Evolutionary conservation across 1,284 basidiomycete genomes (phyloP).

Genomic region (Sporisorium reilianum): DNA sequence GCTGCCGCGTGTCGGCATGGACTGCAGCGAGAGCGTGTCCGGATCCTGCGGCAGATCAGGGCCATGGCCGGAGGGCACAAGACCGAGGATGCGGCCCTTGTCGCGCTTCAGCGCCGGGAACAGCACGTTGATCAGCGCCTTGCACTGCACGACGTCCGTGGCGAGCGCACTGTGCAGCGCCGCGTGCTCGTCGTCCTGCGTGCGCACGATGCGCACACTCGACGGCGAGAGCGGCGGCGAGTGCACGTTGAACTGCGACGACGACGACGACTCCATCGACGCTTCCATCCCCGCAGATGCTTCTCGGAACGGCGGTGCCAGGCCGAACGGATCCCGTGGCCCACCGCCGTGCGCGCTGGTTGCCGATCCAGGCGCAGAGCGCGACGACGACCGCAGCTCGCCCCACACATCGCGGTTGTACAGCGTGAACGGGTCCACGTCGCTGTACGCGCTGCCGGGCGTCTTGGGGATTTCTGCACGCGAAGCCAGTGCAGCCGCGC

Average conservation of each 20-base stretch:
- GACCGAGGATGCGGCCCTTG: slow-evolving; percentile 42
- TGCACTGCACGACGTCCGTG: slow-evolving; percentile 48
- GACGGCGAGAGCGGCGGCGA: slow-evolving; percentile 49
- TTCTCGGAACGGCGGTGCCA: slow-evolving; percentile 33
- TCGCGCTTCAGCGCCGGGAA: slow-evolving; percentile 50
- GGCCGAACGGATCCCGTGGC: slow-evolving; percentile 30
- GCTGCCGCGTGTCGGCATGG: slow-evolving; percentile 9
- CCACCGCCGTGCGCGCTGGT: not conserved
- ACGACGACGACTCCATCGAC: slow-evolving; percentile 31
- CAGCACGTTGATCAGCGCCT: slow-evolving; percentile 49
- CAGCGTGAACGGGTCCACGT: slow-evolving; percentile 39
- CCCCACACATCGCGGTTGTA: slow-evolving; percentile 39
- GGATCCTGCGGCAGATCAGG: slow-evolving; percentile 40
- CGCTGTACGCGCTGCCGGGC: slow-evolving; percentile 33
- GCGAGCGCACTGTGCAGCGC: slow-evolving; percentile 44
- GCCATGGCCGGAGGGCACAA: slow-evolving; percentile 45
- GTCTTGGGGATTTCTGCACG: slow-evolving; percentile 23
- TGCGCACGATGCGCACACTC: slow-evolving; percentile 18
- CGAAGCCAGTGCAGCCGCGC: slow-evolving; percentile 10
- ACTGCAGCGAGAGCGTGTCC: slow-evolving; percentile 39
- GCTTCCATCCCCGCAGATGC: slow-evolving; percentile 8
- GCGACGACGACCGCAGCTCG: slow-evolving; percentile 15
- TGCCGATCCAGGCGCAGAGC: slow-evolving; percentile 1
- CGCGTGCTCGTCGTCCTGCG: slow-evolving; percentile 41
- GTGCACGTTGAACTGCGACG: slow-evolving; percentile 23